Conservation (phyloP, 495 filamentous ascomycete genomes). For the Penicillium fimorum region DNA sequence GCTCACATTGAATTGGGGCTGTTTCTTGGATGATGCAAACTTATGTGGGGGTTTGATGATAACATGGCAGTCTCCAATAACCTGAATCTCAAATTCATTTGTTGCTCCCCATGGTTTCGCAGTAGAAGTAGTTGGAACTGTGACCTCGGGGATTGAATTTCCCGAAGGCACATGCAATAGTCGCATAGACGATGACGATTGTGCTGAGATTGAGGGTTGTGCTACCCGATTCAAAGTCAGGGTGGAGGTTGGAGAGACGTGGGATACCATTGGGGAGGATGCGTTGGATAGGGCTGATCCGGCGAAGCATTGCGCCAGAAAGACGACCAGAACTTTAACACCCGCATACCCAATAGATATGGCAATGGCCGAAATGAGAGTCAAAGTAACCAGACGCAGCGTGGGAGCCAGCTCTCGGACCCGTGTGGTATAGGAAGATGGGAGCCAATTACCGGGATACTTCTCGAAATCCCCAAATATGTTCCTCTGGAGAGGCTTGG, state of each 20-base stretch:
- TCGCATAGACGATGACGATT: slow-evolving; percentile 21
- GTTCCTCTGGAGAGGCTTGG: slow-evolving; percentile 13
- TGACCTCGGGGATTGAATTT: slow-evolving; percentile 21
- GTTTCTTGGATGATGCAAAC: slow-evolving; percentile 47
- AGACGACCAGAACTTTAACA: slow-evolving; percentile 25
- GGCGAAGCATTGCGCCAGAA: slow-evolving; percentile 28
- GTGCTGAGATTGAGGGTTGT: slow-evolving; percentile 31
- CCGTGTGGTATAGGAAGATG: slow-evolving; percentile 31
- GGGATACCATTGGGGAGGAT: slow-evolving; percentile 13
- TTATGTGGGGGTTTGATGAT: slow-evolving; percentile 56
- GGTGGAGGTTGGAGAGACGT: slow-evolving; percentile 19
- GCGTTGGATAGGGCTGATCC: slow-evolving; percentile 27
- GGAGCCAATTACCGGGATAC: slow-evolving; percentile 30
- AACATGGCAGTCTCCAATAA: slow-evolving; percentile 61
- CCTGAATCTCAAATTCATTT: slow-evolving; percentile 57
- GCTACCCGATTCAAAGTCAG: slow-evolving; percentile 18
- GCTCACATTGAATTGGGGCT: slow-evolving; percentile 50
- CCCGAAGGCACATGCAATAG: slow-evolving; percentile 13
- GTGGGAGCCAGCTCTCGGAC: slow-evolving; percentile 39
- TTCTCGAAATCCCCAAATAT: slow-evolving; percentile 27
- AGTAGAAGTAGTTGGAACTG: slow-evolving; percentile 19
- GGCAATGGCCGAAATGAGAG: slow-evolving; percentile 39
- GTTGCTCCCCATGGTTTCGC: slow-evolving; percentile 13
- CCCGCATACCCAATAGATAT: slow-evolving; percentile 37
- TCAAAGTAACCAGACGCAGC: slow-evolving; percentile 41